phyloP scores from a whole-genome alignment of 768 basidiomycete genomes.

The Kwoniella pini region DNA sequence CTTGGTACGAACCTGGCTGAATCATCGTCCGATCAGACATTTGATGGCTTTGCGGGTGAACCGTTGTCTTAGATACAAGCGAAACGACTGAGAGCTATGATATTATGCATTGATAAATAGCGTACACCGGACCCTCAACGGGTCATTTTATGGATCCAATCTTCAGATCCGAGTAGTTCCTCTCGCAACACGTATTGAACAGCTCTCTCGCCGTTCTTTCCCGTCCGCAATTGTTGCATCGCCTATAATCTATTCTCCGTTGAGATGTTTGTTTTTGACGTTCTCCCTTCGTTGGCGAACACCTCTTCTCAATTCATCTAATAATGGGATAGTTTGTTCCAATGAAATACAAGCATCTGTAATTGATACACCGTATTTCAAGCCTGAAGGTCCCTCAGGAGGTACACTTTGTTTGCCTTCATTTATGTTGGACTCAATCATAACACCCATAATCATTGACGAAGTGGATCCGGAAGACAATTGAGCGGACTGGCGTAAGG shows the following conservation, averaged over 20 bases:
- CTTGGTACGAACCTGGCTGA: no score
- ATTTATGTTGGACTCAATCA: constrained; percentile 95
- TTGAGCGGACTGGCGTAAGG: constrained; percentile 64
- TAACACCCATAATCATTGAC: constrained; percentile 80
- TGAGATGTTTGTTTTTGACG: constrained; percentile 38
- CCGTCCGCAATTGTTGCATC: no score
- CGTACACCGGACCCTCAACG: no score
- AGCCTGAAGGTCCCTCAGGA: constrained; percentile 60
- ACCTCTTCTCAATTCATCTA: constrained; percentile 84
- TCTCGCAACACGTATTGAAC: no score
- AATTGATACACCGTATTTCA: constrained; percentile 53
- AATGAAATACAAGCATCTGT: constrained; percentile 55
- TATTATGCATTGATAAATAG: no score
- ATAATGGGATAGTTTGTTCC: constrained; percentile 64
- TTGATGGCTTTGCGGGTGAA: no score
- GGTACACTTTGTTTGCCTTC: constrained; percentile 90
- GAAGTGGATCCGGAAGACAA: constrained; percentile 59
- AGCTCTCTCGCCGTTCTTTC: no score
- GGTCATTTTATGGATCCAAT: no score
- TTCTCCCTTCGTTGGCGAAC: constrained; percentile 67
- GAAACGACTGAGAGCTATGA: no score
- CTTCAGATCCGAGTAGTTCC: no score
- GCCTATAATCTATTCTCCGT: constrained; percentile 23
- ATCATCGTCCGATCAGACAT: no score
- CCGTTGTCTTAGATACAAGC: no score